Evolutionary conservation across 2,329 filamentous ascomycete species (phyloP), one percentile per base, ranked within the genome.

Genomic region (Aspergillus ustus): DNA sequence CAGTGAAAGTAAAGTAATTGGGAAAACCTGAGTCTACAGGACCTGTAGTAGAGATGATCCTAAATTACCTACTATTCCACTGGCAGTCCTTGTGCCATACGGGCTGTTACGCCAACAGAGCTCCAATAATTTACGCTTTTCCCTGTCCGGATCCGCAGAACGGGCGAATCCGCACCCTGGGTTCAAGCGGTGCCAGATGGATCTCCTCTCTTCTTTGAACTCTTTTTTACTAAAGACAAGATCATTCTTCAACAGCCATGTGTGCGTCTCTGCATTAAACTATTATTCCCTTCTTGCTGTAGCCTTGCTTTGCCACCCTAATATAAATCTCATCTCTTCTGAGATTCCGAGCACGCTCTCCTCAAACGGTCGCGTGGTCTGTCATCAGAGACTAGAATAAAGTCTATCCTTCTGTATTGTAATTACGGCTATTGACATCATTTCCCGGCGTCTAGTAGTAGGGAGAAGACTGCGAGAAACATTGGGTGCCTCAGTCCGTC

Each of bases 11-110:
- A 52, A 34, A 51, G 52, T 37, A 37, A 56, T 40, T 55, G 59
- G 54, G 59, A 44, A 58, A 64, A 64, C 59, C 57, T 55, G 63
- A 60, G 60, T 62, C 53, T 62, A 64, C 37, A 64, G 52, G 48
- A 22, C 55, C 40, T 54, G 49, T 29, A 48, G 53, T 57, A 44
- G 55, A 60, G 55, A 55, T 57, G 52, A 52, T 43, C 37, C 51
- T 46, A 54, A 60, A 49, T 52, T 52, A 52, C 34, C 50, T 43
- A 43, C 55, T 40, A 34, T 43, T 60, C n/a, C n/a, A 29, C 28
- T 55, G 48, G 45, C 58, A 31, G 9, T 37, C 34, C 34, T 40
- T 40, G 34, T 40, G 34, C 57, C 29, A 29, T 61, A 61, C 50
- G 29, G 53, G 43, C n/a, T 44, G 44, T 59, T 57, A 64, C 62